phyloP scores from a whole-genome alignment of 257 asterid genomes.

The Osmanthus fragrans region DNA sequence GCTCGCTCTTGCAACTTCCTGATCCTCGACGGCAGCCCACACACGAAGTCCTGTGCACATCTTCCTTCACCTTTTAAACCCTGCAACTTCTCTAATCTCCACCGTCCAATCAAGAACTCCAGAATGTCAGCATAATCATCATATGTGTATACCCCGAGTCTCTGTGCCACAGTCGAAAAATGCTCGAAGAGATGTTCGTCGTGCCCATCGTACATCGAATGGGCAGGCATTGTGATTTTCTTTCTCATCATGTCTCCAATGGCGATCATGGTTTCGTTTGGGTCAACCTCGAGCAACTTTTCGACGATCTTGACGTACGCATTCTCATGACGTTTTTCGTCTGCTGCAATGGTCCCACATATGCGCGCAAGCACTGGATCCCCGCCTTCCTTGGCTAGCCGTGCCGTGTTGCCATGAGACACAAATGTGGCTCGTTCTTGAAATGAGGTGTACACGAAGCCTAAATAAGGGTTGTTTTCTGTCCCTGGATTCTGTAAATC shows the following conservation, averaged over 20 bases:
- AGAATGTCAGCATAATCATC: conserved; percentile 31
- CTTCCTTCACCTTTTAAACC: conserved; percentile 26
- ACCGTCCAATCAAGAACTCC: conserved; percentile 35
- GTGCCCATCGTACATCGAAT: conserved; percentile 38
- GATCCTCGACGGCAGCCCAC: conserved; percentile 27
- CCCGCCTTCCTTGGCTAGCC: conserved; percentile 29
- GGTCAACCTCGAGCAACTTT: conserved; percentile 34
- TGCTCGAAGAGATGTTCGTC: conserved; percentile 32
- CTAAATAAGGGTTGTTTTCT: conserved; percentile 36
- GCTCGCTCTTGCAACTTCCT: conserved; percentile 20
- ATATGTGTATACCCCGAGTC: conserved; percentile 25
- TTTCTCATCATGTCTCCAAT: conserved; percentile 44
- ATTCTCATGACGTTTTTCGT: conserved; percentile 44
- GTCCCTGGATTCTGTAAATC: conserved; percentile 24
- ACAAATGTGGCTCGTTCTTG: conserved; percentile 44
- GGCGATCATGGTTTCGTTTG: conserved; percentile 33
- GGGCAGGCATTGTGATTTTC: conserved; percentile 39
- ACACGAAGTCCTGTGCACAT: conserved; percentile 38
- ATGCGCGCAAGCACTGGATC: conserved; percentile 35
- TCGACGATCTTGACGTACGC: conserved; percentile 29
- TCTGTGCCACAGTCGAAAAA: conserved; percentile 22
- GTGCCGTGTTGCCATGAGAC: conserved; percentile 36
- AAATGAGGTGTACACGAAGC: conserved; percentile 43
- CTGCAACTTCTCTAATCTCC: conserved; percentile 34
- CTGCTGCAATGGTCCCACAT: conserved; percentile 41